Evolutionary conservation across 495 filamentous ascomycete species (phyloP).

Genomic region (Penicillium angulare): DNA sequence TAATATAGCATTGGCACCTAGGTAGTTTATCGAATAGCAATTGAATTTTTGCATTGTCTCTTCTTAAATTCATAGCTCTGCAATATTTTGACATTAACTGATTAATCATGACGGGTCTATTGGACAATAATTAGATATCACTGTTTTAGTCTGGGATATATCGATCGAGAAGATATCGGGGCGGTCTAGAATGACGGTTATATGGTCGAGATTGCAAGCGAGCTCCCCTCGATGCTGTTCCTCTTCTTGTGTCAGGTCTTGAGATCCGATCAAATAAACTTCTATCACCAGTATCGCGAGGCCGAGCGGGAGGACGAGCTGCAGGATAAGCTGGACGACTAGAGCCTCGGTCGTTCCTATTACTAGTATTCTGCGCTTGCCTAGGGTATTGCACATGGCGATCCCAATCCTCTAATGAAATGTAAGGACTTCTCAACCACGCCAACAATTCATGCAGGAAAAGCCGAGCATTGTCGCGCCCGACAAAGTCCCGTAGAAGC

Average conservation of each 20-base stretch:
- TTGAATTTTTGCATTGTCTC: background rate
- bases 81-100: background rate
- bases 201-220: slow-evolving; percentile 15
- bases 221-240: slow-evolving; percentile 3
- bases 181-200: slow-evolving; percentile 22
- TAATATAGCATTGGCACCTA: slow-evolving; percentile 17
- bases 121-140: background rate
- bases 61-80: no score
- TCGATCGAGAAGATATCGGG: slow-evolving; percentile 31
- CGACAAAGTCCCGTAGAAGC: slow-evolving; percentile 83
- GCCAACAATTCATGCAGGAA: slow-evolving; percentile 83
- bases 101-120: background rate
- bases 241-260: slow-evolving; percentile 12
- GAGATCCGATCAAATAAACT: slow-evolving; percentile 25
- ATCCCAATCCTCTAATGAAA: slow-evolving; percentile 72
- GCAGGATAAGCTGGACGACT: background rate
- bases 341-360: background rate
- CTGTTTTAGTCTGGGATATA: slow-evolving; percentile 39
- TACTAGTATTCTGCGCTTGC: background rate
- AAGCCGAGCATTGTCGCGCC: slow-evolving; percentile 69
- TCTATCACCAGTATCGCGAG: slow-evolving; percentile 6
- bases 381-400: slow-evolving; percentile 68
- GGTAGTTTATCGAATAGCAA: slow-evolving; percentile 5
- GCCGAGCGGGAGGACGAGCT: background rate
- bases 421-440: slow-evolving; percentile 79